phyloP scores from a whole-genome alignment of 2,329 filamentous ascomycete genomes.

The Aureobasidium sp. region DNA sequence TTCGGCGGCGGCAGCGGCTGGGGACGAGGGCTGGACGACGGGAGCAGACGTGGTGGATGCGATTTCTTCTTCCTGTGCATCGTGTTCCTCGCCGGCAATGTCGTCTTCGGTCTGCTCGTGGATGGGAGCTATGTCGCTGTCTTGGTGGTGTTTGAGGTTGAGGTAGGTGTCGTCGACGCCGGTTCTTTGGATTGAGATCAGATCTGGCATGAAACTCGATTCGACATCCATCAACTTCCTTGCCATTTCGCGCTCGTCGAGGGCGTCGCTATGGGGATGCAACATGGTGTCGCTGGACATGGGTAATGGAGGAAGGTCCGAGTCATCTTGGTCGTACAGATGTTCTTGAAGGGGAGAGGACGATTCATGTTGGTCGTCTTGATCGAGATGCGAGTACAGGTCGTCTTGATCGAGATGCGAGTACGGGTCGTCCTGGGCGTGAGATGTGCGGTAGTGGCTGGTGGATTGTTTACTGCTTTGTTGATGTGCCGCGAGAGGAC shows the following conservation, averaged over 20 bases:
- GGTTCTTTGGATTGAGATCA: slow-evolving; percentile 20
- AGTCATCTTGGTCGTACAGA: slow-evolving; percentile 34
- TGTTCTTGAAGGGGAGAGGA: slow-evolving; percentile 32
- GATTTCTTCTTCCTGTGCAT: slow-evolving; percentile 22
- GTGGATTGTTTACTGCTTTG: slow-evolving; percentile 10
- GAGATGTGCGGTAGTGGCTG: background rate
- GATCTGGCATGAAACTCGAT: slow-evolving; percentile 55
- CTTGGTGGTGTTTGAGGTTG: slow-evolving; percentile 22
- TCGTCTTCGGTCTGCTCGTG: slow-evolving; percentile 25
- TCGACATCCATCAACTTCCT: slow-evolving; percentile 55
- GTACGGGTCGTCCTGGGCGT: background rate
- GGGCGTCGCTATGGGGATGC: slow-evolving; percentile 32
- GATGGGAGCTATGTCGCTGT: slow-evolving; percentile 4
- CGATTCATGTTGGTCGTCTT: background rate
- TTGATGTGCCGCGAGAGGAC: background rate
- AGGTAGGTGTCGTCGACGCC: slow-evolving; percentile 43
- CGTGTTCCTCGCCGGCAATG: slow-evolving; percentile 20
- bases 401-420: background rate
- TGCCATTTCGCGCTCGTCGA: slow-evolving; percentile 53
- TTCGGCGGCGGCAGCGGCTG: slow-evolving; percentile 36
- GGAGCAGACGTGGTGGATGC: background rate
- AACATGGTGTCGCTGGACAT: slow-evolving; percentile 21
- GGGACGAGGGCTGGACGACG: slow-evolving; percentile 33
- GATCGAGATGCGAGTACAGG: background rate
- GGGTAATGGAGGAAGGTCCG: slow-evolving; percentile 23